Evolutionary conservation across 2,329 filamentous ascomycete species (phyloP), one percentile per base, ranked within the genome.

Genomic region (Verticillium dahliae): DNA sequence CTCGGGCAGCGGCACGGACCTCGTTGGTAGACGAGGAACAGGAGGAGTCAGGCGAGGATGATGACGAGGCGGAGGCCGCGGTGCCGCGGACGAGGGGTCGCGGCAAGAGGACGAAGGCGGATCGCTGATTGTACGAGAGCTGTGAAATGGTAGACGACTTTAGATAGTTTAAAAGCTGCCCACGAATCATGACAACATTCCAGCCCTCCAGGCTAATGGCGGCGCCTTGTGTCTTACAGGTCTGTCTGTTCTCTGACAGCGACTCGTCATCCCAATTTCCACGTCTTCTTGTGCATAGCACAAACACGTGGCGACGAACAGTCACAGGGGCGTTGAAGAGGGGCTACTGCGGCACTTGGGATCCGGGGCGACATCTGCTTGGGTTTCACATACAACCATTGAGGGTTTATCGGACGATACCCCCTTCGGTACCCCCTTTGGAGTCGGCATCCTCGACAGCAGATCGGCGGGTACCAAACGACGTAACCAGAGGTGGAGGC

Each of bases 31-130:
- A 52, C 2, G 45, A 60, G 18, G 62, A 60, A 15, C 56, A 62
- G 9, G 52, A 59, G 15, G 52, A 59, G 15, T 60, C 58, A 22
- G 54, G 60, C 22, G 57, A 56, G 9, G 58, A 62, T 11, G 57
- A 39, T 33, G 57, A 22, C 5, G 57, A 45, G 27, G 57, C 35
- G 6, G 58, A 56, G 4, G 63, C 50, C 14, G 57, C 18, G 10
- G 45, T 22, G 18, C 45, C 45, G 22, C 45, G 35, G 35, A 34
- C 22, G 35, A 33, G 18, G 56, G 58, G 57, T 6, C 54, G 56
- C 15, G 62, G 62, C 11, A 64, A 65, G 61, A 64, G 60, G 63
- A 54, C 59, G 31, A 65, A 62, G 57, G 62, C 61, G 54, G 59
- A 57, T 9, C 27, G 35, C 10, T 59, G 57, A 59, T n/a, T 52